Base-by-base conservation (phyloP, 2,329 filamentous ascomycete genomes). In the Calonectria henricotiae region DNA sequence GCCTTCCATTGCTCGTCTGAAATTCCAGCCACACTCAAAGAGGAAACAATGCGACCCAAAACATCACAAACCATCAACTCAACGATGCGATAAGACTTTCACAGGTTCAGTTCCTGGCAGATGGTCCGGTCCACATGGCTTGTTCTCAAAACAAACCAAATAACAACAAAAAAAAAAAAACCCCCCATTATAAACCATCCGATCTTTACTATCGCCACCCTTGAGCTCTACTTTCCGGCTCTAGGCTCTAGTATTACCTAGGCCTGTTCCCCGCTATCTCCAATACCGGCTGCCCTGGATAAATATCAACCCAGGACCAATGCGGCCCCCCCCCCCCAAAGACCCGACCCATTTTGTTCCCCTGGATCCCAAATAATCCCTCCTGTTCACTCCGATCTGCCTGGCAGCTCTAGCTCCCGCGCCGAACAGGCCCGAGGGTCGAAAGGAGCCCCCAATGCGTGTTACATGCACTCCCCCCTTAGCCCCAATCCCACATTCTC, bases 381-480 rank as follows among this genome's bases (percentile, higher is more conserved):
- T 67, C 44, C 20, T 23, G 41, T 51, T 44, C 67, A 46, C 11
- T 65, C 67, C 35, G 30, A 62, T 62, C 55, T 55, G 27, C 15
- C 27, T 65, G 67, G 37, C 39, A 62, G 54, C 44, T 65, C 46
- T 69, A 62, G 67, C 37, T 62, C 54, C 62, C 54, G 46, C 46
- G 27, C 30, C 49, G 30, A 51, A 62, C 44, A 44, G 55, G 58
- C 47, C 39, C 62, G 61, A 66, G 44, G 54, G 54, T 41, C 54
- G 35, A 35, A 60, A 23, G 47, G 23, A 13, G 27, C 25, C 49
- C 35, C 51, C 43, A 7, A 20, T 25, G 55, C 20, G 62, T 65
- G 67, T 54, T 46, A 41, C 62, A 54, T 69, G 62, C 62, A 65
- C 67, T 69, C 51, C 62, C 67, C 44, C 65, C 47, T 30, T 5